phyloP scores from a whole-genome alignment of 192 early-diverging fungal species.

The Coemansia sp. region DNA sequence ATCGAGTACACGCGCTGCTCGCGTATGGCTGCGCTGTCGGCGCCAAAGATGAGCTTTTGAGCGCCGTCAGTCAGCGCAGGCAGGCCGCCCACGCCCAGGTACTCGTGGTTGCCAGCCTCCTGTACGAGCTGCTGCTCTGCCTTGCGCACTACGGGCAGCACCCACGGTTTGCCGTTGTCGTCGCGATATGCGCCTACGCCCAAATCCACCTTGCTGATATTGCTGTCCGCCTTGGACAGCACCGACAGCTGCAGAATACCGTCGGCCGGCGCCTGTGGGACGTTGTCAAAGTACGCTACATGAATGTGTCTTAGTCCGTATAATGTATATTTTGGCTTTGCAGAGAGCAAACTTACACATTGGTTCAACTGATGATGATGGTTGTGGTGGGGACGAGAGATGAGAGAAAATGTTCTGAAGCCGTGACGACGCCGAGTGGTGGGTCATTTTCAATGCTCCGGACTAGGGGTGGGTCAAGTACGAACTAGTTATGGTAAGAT shows the following conservation, averaged over 20 bases:
- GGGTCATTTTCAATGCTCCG: not conserved
- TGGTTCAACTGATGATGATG: not conserved
- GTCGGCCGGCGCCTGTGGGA: conserved; percentile 75
- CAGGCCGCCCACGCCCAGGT: conserved; percentile 85
- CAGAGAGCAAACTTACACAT: conserved; percentile 26
- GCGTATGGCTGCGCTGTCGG: conserved; percentile 64
- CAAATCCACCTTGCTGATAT: conserved; percentile 84
- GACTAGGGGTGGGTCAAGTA: not conserved
- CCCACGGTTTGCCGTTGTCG: conserved; percentile 90
- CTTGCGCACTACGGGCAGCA: conserved; percentile 91
- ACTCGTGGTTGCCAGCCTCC: conserved; percentile 90
- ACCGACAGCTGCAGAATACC: conserved; percentile 89
- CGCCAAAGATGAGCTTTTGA: conserved; percentile 78
- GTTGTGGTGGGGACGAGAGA: conserved; percentile 21
- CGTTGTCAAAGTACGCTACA: conserved; percentile 39
- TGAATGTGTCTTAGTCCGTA: not conserved
- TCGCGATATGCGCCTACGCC: conserved; percentile 96
- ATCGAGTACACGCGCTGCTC: conserved; percentile 71
- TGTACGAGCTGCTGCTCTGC: conserved; percentile 73
- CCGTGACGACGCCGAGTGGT: not conserved
- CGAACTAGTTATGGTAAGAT: too few relatives aligned
- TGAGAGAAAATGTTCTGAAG: conserved; percentile 24
- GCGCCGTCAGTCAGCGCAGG: conserved; percentile 78
- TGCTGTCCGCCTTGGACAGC: conserved; percentile 74
- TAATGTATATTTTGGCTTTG: not conserved